These are phyloP conservation scores for Jimgerdemannia flammicorona DNA, from an alignment of 192 early-diverging fungal species.

Conservation along the genomic window DNA sequence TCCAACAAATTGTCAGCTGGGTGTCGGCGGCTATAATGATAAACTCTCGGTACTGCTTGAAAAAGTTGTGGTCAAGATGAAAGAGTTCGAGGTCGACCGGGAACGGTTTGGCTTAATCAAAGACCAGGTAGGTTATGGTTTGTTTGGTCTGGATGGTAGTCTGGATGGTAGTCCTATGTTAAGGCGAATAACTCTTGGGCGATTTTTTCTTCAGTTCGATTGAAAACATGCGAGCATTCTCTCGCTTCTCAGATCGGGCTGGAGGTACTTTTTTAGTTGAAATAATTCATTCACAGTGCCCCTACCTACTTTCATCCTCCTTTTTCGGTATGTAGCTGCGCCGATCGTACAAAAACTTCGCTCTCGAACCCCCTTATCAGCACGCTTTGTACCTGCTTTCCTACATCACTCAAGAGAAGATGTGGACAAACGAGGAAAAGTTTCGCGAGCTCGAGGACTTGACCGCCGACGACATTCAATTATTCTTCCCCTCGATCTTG, in stretches of 20 bases:
- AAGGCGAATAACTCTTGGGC: no score
- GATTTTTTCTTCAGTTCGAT: no score
- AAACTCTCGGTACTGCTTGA: slow-evolving; percentile 70
- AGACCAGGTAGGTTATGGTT: slow-evolving; percentile 54
- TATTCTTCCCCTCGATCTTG: slow-evolving; percentile 74
- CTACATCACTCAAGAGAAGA: slow-evolving; percentile 70
- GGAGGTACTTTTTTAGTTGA: no score
- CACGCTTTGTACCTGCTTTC: slow-evolving; percentile 75
- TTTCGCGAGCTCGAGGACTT: slow-evolving; percentile 66
- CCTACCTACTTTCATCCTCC: background rate
- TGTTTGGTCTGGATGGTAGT: background rate
- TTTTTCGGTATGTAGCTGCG: slow-evolving; percentile 9
- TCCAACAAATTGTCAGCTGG: slow-evolving; percentile 30
- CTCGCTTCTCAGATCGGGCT: no score
- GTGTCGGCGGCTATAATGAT: slow-evolving; percentile 84
- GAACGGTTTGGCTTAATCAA: slow-evolving; percentile 79
- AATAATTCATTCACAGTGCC: no score
- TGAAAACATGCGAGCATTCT: no score
- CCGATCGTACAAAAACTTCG: slow-evolving; percentile 75
- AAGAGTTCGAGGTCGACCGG: slow-evolving; percentile 53
- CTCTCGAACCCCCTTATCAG: slow-evolving; percentile 72
- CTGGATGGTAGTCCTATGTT: no score
- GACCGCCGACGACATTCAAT: slow-evolving; percentile 66
- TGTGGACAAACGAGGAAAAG: slow-evolving; percentile 82
- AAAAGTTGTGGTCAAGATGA: slow-evolving; percentile 69